A percentile compares a stretch with the other conserved stretches of the same genome.
Conservation (phyloP, 2,329 filamentous ascomycete species). For the Penicillium concentricum region DNA sequence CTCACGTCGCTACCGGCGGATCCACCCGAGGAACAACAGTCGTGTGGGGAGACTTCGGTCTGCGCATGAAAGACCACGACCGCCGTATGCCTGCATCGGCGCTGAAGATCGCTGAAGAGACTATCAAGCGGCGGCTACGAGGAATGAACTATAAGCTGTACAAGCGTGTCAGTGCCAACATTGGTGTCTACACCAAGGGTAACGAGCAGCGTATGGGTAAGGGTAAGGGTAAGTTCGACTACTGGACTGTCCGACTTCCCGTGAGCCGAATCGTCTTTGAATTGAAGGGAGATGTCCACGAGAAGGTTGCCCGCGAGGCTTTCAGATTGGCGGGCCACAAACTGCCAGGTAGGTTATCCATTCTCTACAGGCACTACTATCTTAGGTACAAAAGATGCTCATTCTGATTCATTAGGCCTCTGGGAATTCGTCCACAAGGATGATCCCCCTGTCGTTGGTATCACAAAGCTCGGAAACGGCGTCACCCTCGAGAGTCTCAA, state of each 20-base stretch:
- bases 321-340: constrained; percentile 94
- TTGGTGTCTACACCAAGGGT: constrained; percentile 91
- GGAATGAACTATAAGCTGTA: constrained; percentile 92
- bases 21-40: constrained; percentile 91
- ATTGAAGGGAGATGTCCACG: constrained; percentile 86
- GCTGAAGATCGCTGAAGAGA: constrained; percentile 87
- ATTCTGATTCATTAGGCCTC: constrained; percentile 35
- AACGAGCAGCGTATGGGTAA: constrained; percentile 99
- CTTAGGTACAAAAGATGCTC: constrained; percentile 12
- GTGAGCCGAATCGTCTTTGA: constrained; percentile 93
- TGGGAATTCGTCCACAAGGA: constrained; percentile 96
- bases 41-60: constrained; percentile 91
- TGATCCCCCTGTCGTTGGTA: constrained; percentile 83
- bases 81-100: constrained; percentile 83
- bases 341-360: constrained; percentile 69
- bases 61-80: constrained; percentile 92
- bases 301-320: constrained; percentile 89
- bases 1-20: constrained; percentile 84
- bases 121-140: constrained; percentile 82
- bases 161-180: constrained; percentile 85
- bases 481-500: constrained; percentile 81
- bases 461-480: constrained; percentile 82
- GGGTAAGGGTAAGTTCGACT: constrained; percentile 95
- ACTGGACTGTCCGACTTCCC: constrained; percentile 87
- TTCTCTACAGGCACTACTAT: not conserved